Evolutionary conservation across 345 rosid genomes (phyloP).

Genomic region (Camelina sativa): DNA sequence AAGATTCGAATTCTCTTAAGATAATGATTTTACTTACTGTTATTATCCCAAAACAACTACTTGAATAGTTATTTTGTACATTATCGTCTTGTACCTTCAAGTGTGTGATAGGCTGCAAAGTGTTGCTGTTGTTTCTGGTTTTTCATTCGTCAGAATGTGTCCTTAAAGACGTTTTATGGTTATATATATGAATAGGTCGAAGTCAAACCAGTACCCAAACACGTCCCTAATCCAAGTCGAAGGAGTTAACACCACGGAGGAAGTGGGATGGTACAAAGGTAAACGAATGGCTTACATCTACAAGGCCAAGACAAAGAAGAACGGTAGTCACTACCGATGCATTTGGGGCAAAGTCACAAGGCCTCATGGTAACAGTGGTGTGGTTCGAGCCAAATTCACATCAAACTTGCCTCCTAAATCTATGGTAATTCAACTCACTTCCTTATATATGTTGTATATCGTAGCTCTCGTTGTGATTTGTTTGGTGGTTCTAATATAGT

Average conservation of each 20-base stretch:
- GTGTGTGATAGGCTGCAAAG: background rate
- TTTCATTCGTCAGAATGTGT: background rate
- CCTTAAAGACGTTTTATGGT: background rate
- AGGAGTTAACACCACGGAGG: slow-evolving; percentile 86
- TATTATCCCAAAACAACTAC: no score
- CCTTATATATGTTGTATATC: no score
- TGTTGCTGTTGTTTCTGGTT: background rate
- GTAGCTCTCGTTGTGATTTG: background rate
- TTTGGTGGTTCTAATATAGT: background rate
- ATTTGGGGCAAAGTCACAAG: slow-evolving; percentile 91
- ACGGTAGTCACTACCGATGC: slow-evolving; percentile 81
- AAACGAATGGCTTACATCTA: slow-evolving; percentile 87
- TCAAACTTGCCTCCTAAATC: slow-evolving; percentile 87
- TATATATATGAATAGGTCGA: slow-evolving; percentile 54
- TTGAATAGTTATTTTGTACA: no score
- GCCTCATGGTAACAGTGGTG: slow-evolving; percentile 92
- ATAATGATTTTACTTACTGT: background rate
- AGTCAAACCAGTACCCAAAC: slow-evolving; percentile 85
- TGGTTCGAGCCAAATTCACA: slow-evolving; percentile 84
- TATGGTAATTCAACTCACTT: slow-evolving; percentile 54
- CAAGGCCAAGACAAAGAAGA: slow-evolving; percentile 82
- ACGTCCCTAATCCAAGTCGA: slow-evolving; percentile 78
- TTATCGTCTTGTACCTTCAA: background rate
- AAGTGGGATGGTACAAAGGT: slow-evolving; percentile 78
- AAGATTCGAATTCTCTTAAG: background rate